Evolutionary conservation across 2,329 filamentous ascomycete species (phyloP), one percentile per base, ranked within the genome.

Genomic region (Cladosporium sp.): DNA sequence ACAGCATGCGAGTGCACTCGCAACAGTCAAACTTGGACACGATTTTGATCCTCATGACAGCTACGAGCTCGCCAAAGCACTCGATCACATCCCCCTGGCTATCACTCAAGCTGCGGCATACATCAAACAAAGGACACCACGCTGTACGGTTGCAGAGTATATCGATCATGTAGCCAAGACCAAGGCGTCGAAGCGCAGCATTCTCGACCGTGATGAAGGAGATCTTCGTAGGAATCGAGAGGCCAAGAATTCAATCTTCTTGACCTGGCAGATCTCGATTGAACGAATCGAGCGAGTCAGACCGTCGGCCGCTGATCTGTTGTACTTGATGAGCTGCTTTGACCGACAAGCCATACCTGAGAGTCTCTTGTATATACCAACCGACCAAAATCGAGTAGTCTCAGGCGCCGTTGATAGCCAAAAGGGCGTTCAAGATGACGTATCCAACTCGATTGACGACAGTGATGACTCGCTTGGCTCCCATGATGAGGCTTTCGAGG

Each of bases 71-170:
- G 32, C 41, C 2, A 11, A 9, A 3, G 40, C 42, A 4, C 63
- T 70, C 0, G 65, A 67, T 0, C 57, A 49, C 46, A 63, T 68
- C 47, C 67, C 65, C 20, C 62, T 69, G 18, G 65, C 65, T 1
- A 64, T 69, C 15, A 51, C 53, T 2, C 63, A 69, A 43, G 66
- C 67, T 3, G 60, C 62, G 25, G 59, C 62, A 4, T 69, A 67
- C 46, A 68, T 70, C 39, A 36, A 13, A 16, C 22, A 55, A 40
- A 56, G 59, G 36, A 50, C 42, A 12, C 63, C 62, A 3, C 59
- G 59, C 19, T 61, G 55, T 36, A 69, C 65, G 0, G 53, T 70
- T 1, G 35, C 56, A 13, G 54, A 61, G 15, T 78, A 78, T 49
- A 50, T 76, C 2, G 47, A 62, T 3, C 50, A 67, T 2, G 68